Evolutionary conservation across 257 asterid species (phyloP).

Genomic region (Solanum paucissectum): DNA sequence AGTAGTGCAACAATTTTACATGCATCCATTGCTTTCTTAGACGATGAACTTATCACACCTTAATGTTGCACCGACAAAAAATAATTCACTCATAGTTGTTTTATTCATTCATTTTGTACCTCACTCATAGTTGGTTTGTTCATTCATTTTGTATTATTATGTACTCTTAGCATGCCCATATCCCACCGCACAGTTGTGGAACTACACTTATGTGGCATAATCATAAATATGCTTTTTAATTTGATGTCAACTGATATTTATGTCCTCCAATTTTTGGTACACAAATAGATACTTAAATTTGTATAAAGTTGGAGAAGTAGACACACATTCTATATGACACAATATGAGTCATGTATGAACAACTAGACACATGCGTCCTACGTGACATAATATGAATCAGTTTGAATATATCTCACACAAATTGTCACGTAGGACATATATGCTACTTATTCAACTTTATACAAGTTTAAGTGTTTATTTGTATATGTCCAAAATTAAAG

Average conservation of each 20-base stretch:
- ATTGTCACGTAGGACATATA: neutral
- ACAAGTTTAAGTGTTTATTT: neutral
- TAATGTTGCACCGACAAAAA: neutral
- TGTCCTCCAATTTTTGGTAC: rapidly evolving
- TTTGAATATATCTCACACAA: neutral
- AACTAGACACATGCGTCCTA: neutral
- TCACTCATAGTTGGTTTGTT: neutral
- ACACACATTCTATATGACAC: neutral
- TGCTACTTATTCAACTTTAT: neutral
- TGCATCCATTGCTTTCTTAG: neutral
- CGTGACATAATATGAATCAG: neutral
- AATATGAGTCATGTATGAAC: neutral
- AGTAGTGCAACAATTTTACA: neutral
- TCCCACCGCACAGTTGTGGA: neutral
- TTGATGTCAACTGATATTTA: rapidly evolving
- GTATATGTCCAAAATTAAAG: neutral
- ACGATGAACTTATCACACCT: neutral
- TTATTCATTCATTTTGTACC: neutral
- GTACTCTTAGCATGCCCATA: neutral
- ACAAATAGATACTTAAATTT: neutral
- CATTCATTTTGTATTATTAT: neutral
- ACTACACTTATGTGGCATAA: neutral
- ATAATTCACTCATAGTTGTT: neutral
- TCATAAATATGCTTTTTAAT: neutral
- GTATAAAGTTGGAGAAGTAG: neutral